These are phyloP conservation scores for Penicillium nucicola DNA, from an alignment of 495 filamentous ascomycete genomes.

Conservation along the genomic window DNA sequence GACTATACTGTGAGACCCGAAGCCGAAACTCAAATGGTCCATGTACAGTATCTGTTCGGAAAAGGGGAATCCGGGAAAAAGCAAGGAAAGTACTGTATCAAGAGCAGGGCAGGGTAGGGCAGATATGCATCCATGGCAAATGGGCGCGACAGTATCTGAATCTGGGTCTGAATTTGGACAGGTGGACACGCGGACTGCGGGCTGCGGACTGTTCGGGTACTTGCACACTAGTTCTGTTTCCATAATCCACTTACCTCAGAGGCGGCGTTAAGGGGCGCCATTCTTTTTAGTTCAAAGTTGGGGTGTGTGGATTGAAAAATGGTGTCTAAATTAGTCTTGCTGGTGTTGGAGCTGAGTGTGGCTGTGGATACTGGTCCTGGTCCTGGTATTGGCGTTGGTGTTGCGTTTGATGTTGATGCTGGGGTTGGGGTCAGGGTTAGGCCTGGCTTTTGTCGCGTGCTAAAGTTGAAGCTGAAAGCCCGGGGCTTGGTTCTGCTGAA, in stretches of 20 bases:
- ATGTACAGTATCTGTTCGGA: not conserved
- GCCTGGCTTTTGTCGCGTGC: not conserved
- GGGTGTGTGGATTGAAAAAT: not conserved
- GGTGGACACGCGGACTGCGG: slow-evolving; percentile 7
- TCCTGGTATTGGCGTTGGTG: not conserved
- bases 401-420: not conserved
- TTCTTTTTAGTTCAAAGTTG: slow-evolving; percentile 5
- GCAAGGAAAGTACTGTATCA: not conserved
- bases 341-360: not conserved
- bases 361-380: not conserved
- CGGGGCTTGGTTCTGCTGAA: too few species aligned
- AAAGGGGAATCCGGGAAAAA: not conserved
- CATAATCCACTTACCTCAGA: slow-evolving; percentile 26
- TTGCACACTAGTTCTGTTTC: slow-evolving; percentile 1
- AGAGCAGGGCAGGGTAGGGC: not conserved
- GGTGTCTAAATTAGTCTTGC: too few species aligned
- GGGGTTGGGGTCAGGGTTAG: not conserved
- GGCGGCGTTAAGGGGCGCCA: slow-evolving; percentile 35
- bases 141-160: slow-evolving; percentile 2
- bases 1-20: not conserved
- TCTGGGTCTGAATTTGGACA: not conserved
- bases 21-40: slow-evolving; percentile 3
- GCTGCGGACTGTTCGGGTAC: slow-evolving; percentile 4
- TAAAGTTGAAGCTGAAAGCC: too few species aligned
- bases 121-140: slow-evolving; percentile 5